Conservation (phyloP, 1,284 basidiomycete species). For the Heliocybe sulcata region DNA sequence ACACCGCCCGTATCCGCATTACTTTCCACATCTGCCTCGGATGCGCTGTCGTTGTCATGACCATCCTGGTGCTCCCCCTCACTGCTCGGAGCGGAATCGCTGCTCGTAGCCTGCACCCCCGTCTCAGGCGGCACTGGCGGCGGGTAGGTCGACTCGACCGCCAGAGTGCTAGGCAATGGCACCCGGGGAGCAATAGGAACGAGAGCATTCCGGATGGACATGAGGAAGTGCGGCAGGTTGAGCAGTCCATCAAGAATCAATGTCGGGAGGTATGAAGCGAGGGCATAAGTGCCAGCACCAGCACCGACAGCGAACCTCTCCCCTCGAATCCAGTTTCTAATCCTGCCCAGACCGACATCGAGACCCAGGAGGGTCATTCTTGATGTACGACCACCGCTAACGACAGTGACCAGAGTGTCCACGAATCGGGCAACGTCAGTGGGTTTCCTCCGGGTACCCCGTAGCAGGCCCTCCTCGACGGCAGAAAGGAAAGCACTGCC, state of each 20-base stretch:
- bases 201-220: constrained; percentile 53
- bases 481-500: constrained; percentile 42
- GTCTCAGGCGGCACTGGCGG: constrained; percentile 7
- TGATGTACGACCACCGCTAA: constrained; percentile 40
- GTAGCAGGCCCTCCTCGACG: constrained; percentile 30
- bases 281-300: constrained; percentile 60
- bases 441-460: constrained; percentile 38
- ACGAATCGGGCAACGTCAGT: constrained; percentile 53
- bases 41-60: constrained; percentile 27
- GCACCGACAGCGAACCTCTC: constrained; percentile 65
- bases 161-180: constrained; percentile 10
- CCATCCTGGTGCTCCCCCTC: constrained; percentile 24
- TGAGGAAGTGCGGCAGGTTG: constrained; percentile 56
- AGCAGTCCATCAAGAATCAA: constrained; percentile 57
- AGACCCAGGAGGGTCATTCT: constrained; percentile 34
- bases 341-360: constrained; percentile 33
- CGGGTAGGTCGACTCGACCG: constrained; percentile 6
- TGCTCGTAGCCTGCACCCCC: constrained; percentile 8
- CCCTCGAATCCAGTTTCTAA: constrained; percentile 49
- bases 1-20: constrained; percentile 37
- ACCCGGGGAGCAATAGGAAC: constrained; percentile 40
- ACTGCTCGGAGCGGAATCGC: background rate
- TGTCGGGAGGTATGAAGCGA: constrained; percentile 64
- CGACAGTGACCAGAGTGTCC: constrained; percentile 44
- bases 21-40: constrained; percentile 63